Base-by-base conservation (phyloP, 257 asterid genomes). In the Solanum etuberosum region DNA sequence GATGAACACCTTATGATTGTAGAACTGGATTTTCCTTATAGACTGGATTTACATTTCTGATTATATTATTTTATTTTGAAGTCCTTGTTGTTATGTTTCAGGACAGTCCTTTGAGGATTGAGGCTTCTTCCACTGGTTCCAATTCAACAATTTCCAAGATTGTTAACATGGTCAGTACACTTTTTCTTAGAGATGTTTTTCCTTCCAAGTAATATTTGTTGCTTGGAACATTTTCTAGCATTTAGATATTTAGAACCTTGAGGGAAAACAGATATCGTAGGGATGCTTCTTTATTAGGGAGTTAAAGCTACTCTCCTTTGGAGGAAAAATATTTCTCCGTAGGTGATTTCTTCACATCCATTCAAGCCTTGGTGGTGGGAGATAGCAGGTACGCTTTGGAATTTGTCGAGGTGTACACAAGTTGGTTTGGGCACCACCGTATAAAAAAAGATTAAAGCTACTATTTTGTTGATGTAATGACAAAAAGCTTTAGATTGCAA, bases 61-160 rank as follows among this genome's bases (percentile, higher is more conserved):
- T 57, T 72, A 10, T 76, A 59, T 73, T 83, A 46, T 40, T 86
- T 34, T 84, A 80, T 86, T 82, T 89, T 83, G 90, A 91, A 85
- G 87, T 83, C 37, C 61, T 85, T 86, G 68, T 86, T 31, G 4
- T 87, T 70, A 23, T 89, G 84, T 90, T 90, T 88, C 94, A 97
- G 99, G 98, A 97, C 90, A 98, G 99, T 83, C 98, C 99, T 84
- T 90, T 95, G 87, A 94, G 98, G 94, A 90, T 97, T 86, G 97
- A 91, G 91, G 98, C 98, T 86, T 87, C 95, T 46, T 94, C 98
- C 86, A 97, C 98, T 4, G 99, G 99, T 84, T 94, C 98, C 82
- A 93, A 95, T 92, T 97, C 99, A 74, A 97, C 98, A 78, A 96
- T 96, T 90, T 90, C 98, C 89, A 97, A 95, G 96, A 95, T 97